Percentiles rank a stretch among this genome's conserved stretches.
These are phyloP conservation scores for Scutellaria galericulata DNA, from an alignment of 257 asterid genomes.

Conservation along the genomic window DNA sequence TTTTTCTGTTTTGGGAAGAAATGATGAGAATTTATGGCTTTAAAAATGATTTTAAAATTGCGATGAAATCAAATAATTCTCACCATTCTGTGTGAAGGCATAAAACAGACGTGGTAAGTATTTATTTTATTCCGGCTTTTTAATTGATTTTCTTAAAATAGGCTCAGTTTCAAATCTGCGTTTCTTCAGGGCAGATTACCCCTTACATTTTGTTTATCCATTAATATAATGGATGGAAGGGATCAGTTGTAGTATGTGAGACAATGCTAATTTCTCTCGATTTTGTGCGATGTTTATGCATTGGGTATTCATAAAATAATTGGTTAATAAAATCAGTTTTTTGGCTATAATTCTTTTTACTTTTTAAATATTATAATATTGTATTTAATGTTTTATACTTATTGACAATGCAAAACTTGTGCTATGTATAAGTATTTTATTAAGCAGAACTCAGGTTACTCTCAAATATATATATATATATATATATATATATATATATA, in stretches of 20 bases:
- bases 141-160: neutral
- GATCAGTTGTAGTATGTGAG: neutral
- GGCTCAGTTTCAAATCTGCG: neutral
- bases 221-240: neutral
- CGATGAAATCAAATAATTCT: constrained; percentile 9
- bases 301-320: too few species aligned
- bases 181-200: neutral
- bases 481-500: too few species aligned
- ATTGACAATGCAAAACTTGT: too few species aligned
- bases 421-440: too few species aligned
- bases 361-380: too few species aligned
- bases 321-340: too few species aligned
- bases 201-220: constrained; percentile 25
- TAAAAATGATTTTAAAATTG: neutral
- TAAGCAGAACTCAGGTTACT: too few species aligned
- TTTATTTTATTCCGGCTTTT: neutral
- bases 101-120: neutral
- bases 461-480: too few species aligned
- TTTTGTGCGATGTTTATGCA: too few species aligned
- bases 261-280: too few species aligned
- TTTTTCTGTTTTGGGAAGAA: neutral
- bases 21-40: constrained; percentile 13
- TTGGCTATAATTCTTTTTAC: too few species aligned
- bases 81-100: constrained; percentile 9
- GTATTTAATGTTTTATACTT: too few species aligned